Conservation (phyloP, 2,329 filamentous ascomycete species). For the Cryphonectria japonica region DNA sequence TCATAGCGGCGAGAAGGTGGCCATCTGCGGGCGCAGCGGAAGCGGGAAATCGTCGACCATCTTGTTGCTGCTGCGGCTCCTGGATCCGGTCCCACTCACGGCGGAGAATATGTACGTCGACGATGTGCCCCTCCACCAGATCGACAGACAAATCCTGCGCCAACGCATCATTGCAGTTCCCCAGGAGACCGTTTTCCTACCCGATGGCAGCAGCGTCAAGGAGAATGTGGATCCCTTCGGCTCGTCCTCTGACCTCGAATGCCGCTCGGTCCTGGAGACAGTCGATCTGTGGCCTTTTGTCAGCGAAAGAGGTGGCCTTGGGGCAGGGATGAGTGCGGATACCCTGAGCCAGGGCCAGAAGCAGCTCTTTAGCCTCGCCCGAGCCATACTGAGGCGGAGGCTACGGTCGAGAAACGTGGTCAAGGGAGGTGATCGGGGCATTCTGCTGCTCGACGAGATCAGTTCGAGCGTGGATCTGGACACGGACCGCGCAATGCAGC, state of each 20-base stretch:
- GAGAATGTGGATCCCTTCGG: constrained; percentile 40
- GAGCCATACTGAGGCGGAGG: constrained; percentile 14
- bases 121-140: constrained; percentile 34
- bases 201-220: constrained; percentile 40
- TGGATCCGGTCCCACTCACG: constrained; percentile 38
- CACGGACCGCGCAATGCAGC: constrained; percentile 48
- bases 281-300: constrained; percentile 35
- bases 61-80: constrained; percentile 44
- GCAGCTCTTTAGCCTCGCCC: constrained; percentile 36
- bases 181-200: constrained; percentile 49
- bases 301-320: constrained; percentile 34
- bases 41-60: constrained; percentile 46
- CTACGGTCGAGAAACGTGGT: background rate
- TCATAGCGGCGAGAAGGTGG: constrained; percentile 38
- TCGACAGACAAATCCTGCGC: constrained; percentile 42
- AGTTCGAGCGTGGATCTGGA: constrained; percentile 47
- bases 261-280: constrained; percentile 32
- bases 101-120: constrained; percentile 41
- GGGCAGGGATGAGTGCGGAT: constrained; percentile 43
- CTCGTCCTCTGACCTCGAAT: constrained; percentile 31
- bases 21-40: constrained; percentile 40
- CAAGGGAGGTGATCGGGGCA: constrained; percentile 28
- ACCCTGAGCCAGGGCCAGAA: constrained; percentile 55
- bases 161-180: constrained; percentile 46
- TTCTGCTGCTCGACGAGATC: constrained; percentile 49